Base-by-base conservation (phyloP, 2,329 filamentous ascomycete genomes). In the Xylogone sp. region DNA sequence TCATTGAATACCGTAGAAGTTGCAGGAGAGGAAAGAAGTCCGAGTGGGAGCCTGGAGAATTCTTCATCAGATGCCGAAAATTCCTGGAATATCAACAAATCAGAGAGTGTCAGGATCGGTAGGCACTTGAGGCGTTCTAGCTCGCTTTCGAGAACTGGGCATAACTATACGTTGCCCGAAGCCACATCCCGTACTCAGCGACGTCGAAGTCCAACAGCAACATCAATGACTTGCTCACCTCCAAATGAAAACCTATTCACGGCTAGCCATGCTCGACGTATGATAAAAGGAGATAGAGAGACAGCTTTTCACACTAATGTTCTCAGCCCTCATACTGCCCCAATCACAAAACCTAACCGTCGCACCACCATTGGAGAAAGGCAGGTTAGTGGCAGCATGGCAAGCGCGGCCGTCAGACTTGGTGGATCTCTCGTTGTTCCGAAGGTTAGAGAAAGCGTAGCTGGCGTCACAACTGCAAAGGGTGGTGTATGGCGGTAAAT, bases 201-300 rank as follows among this genome's bases (percentile, higher is more conserved):
- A 42, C 57, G 64, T 21, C 16, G 64, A 45, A 67, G 62, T 45
- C 71, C 75, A 16, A 68, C 72, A 18, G 64, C 61, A 70, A 83
- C 59, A 73, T 80, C 55, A 71, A 70, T 71, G 45, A 67, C 74
- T 19, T 68, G 73, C 50, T 79, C 76, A 49, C 79, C 82, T 13
- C 79, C 81, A 1, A 77, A 72, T 48, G 79, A 83, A 57, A 80
- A 78, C 52, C 74, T 85, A 66, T 87, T 87, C 66, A 85, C 82
- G 1, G 81, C 83, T 21, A 77, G 79, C 50, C 83, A 86, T 55
- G 83, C 84, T 21, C 75, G 85, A 43, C 75, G 85, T 13, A 86
- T 88, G 81, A 79, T 83, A 39, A 83, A 79, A 62, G 78, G 74
- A 45, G 78, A 83, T 27, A 81, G 80, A 58, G 79, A 81, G 42